phyloP scores from a whole-genome alignment of 2,329 filamentous ascomycete species.

The Dactylellina parvicollis region DNA sequence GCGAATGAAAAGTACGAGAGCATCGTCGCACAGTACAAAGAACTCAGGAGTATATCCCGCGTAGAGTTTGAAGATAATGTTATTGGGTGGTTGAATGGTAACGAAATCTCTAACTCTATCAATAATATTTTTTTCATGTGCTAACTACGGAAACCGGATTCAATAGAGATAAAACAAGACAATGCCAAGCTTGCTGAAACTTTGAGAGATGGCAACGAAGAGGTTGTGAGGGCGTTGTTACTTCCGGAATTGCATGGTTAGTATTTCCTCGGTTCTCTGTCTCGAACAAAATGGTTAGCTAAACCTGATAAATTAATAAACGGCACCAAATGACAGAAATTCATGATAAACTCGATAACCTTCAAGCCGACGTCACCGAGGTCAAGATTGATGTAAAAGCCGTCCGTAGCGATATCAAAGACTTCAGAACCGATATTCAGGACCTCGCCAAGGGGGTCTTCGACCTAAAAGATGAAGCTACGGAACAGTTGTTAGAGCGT shows the following conservation, averaged over 20 bases:
- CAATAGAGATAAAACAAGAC: slow-evolving; percentile 15
- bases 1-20: slow-evolving; percentile 33
- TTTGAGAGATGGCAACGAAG: slow-evolving; percentile 12
- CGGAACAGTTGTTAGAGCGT: not conserved
- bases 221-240: slow-evolving; percentile 1
- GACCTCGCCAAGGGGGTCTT: slow-evolving; percentile 2
- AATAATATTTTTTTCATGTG: not conserved
- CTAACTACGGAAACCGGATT: not conserved
- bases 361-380: slow-evolving; percentile 14
- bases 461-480: not conserved
- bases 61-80: slow-evolving; percentile 39
- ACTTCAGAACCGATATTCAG: not conserved
- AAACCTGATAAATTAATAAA: not conserved
- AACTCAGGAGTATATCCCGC: slow-evolving; percentile 10
- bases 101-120: not conserved
- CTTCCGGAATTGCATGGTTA: slow-evolving; percentile 23
- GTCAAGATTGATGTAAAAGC: not conserved
- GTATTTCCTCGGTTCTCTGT: no score
- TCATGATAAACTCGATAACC: slow-evolving; percentile 4
- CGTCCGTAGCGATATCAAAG: not conserved
- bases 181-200: slow-evolving; percentile 25
- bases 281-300: no score
- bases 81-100: slow-evolving; percentile 24
- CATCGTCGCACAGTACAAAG: slow-evolving; percentile 22
- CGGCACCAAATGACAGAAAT: slow-evolving; percentile 17